Evolutionary conservation across 352 stramenopile species (phyloP).

Genomic region (Phytophthora pluvialis): DNA sequence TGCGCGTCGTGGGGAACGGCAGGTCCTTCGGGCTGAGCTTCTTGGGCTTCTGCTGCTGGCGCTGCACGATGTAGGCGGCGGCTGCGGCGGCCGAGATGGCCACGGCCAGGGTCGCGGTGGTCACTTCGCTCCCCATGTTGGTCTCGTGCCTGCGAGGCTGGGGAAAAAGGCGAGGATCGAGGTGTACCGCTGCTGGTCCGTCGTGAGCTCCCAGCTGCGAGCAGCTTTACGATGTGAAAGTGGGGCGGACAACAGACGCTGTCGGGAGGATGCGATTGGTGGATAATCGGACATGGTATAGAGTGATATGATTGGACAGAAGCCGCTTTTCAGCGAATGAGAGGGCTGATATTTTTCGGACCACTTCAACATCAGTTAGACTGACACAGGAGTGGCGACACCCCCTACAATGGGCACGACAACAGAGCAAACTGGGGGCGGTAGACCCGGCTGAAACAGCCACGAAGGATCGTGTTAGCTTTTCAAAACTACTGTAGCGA

Average conservation of each 20-base stretch:
- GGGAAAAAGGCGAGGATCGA: conserved; percentile 14
- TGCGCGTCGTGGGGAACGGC: conserved; percentile 73
- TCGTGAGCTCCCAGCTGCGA: conserved; percentile 9
- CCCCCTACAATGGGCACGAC: no score
- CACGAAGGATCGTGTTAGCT: background rate
- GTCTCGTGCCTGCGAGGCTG: background rate
- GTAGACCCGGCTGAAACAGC: no score
- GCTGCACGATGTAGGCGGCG: conserved; percentile 66
- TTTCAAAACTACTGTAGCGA: background rate
- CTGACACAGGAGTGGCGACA: no score
- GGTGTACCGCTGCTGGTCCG: background rate
- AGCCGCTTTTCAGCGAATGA: conserved; percentile 18
- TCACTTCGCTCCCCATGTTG: conserved; percentile 33
- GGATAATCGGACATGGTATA: background rate
- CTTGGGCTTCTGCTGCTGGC: conserved; percentile 50
- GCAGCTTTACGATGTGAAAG: conserved; percentile 12
- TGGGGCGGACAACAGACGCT: background rate
- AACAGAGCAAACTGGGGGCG: no score
- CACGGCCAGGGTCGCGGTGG: conserved; percentile 35
- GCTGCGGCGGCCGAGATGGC: conserved; percentile 61
- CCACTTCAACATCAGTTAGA: conserved; percentile 19
- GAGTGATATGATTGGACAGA: conserved; percentile 17
- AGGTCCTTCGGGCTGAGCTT: conserved; percentile 33
- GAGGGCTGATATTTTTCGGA: conserved; percentile 4
- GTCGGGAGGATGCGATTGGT: conserved; percentile 6